Percentiles rank a stretch among this genome's conserved stretches.
Conservation (phyloP, 2,329 filamentous ascomycete genomes). For the Bimuria novae-zelandiae region DNA sequence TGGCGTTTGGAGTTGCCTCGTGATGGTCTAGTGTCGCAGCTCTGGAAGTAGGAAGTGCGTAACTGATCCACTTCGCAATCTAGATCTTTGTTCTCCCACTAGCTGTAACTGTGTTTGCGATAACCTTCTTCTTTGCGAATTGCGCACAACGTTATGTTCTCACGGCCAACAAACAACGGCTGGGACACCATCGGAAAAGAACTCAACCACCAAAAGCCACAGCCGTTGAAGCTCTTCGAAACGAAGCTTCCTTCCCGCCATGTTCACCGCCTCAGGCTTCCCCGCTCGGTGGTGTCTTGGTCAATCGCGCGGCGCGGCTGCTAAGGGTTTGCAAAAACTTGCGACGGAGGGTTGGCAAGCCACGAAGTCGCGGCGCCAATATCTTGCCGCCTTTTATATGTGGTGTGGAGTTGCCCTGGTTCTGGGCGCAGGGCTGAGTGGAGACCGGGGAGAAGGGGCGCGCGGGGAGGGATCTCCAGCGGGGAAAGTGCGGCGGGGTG, state of each 20-base stretch:
- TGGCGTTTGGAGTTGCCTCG: constrained; percentile 3
- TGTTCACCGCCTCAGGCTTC: background rate
- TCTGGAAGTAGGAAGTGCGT: background rate
- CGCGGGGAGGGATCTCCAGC: background rate
- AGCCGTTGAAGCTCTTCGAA: background rate
- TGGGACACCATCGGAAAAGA: background rate
- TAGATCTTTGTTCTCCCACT: background rate
- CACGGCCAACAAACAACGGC: background rate
- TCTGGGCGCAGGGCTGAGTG: background rate
- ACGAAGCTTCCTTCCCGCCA: background rate
- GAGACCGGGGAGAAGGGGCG: background rate
- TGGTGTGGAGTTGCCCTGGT: background rate
- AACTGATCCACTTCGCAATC: background rate
- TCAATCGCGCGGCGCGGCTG: background rate
- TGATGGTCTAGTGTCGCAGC: background rate
- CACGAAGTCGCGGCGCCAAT: constrained; percentile 8
- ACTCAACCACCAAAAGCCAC: background rate
- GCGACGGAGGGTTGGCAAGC: background rate
- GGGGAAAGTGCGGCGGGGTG: background rate
- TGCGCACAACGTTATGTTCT: background rate
- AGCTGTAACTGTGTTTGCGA: background rate
- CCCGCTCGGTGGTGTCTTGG: constrained; percentile 1
- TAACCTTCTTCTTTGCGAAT: background rate
- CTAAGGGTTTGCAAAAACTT: background rate
- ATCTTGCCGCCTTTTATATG: background rate